A percentile compares a stretch with the other conserved stretches of the same genome.
These are phyloP conservation scores for Naematelia aurantialba DNA, from an alignment of 768 basidiomycete species.

Conservation along the genomic window DNA sequence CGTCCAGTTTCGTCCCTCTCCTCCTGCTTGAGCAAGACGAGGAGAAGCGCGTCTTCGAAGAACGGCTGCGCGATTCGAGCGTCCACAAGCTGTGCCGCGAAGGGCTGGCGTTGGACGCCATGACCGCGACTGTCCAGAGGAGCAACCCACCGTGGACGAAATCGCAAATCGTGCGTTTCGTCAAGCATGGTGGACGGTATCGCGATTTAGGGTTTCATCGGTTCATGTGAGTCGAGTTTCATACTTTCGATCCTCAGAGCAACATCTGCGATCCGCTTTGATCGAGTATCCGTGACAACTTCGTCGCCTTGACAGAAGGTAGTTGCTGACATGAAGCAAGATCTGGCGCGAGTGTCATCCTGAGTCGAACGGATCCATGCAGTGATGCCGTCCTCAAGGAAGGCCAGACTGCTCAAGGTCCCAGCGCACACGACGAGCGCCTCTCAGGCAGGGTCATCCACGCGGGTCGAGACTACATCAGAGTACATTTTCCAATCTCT, in stretches of 20 bases:
- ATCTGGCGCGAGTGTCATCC: slow-evolving; percentile 52
- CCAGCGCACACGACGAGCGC: slow-evolving; percentile 3
- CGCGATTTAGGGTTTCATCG: neutral
- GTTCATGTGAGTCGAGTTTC: neutral
- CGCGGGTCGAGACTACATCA: slow-evolving; percentile 21
- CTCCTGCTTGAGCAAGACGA: slow-evolving; percentile 62
- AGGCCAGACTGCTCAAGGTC: slow-evolving; percentile 55
- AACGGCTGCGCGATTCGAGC: slow-evolving; percentile 67
- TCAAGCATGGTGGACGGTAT: neutral
- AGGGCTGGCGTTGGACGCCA: slow-evolving; percentile 66
- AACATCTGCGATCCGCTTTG: no score
- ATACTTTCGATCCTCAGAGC: no score
- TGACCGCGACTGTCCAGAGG: slow-evolving; percentile 52
- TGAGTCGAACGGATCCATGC: slow-evolving; percentile 63
- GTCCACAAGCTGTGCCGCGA: slow-evolving; percentile 60
- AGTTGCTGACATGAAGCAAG: slow-evolving; percentile 3
- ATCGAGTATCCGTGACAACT: no score
- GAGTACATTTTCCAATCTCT: slow-evolving; percentile 23
- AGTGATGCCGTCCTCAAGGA: slow-evolving; percentile 54
- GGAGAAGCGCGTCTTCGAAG: slow-evolving; percentile 59
- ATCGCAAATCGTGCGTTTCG: neutral
- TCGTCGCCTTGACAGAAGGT: no score
- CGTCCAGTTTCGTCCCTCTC: slow-evolving; percentile 55
- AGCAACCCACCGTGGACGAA: neutral
- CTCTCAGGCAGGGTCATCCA: slow-evolving; percentile 29